Evolutionary conservation across 306 rosid genomes (phyloP).

Genomic region (Castanea sativa): DNA sequence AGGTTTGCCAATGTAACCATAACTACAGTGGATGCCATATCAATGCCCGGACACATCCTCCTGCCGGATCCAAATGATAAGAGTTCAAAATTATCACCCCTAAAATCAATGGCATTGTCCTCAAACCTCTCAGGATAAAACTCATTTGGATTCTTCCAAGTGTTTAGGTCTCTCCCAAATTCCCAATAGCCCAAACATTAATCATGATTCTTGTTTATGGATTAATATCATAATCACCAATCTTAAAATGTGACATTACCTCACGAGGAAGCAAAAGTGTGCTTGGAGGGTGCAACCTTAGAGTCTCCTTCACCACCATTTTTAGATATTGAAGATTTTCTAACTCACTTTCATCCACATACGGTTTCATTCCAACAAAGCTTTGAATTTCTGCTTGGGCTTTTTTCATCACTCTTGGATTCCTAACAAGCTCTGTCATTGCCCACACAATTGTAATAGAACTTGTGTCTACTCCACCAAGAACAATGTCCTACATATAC

Average conservation of each 20-base stretch:
- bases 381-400: slow-evolving; percentile 9
- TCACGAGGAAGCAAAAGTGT: slow-evolving; percentile 20
- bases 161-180: slow-evolving; percentile 9
- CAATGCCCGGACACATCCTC: slow-evolving; percentile 23
- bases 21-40: not conserved
- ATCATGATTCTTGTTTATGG: not conserved
- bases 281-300: slow-evolving; percentile 11
- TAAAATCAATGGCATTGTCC: not conserved
- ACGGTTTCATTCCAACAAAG: not conserved
- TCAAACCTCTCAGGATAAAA: not conserved
- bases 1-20: no score
- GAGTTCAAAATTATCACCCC: slow-evolving; percentile 15
- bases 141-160: slow-evolving; percentile 20
- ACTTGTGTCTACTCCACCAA: slow-evolving; percentile 26
- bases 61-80: not conserved
- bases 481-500: slow-evolving; percentile 5
- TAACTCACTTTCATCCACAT: slow-evolving; percentile 17
- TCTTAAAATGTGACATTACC: not conserved
- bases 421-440: slow-evolving; percentile 7
- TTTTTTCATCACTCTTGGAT: slow-evolving; percentile 18
- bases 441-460: not conserved
- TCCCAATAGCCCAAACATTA: slow-evolving; percentile 28
- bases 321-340: slow-evolving; percentile 11
- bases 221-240: slow-evolving; percentile 9
- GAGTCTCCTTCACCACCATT: no score